Conservation (phyloP, 768 basidiomycete species). For the Boletus tylopilopsis region DNA sequence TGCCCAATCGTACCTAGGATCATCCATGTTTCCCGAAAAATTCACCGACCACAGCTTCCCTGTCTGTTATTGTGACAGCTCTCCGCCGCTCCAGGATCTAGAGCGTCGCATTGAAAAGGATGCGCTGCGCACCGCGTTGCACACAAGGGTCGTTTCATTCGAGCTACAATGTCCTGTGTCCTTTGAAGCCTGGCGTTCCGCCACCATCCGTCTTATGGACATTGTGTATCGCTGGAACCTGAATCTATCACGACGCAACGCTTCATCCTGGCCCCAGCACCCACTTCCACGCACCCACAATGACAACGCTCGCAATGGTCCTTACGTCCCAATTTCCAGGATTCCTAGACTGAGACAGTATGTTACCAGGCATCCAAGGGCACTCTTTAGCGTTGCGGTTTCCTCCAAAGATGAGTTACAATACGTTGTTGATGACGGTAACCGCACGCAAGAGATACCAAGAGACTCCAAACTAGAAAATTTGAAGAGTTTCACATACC, state of each 20-base stretch:
- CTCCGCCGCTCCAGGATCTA: not conserved
- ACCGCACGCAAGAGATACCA: not conserved
- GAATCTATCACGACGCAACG: no score
- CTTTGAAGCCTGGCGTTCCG: not conserved
- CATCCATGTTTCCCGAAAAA: not conserved
- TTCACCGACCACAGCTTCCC: not conserved
- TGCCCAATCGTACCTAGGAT: not conserved
- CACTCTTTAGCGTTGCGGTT: not conserved
- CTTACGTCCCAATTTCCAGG: not conserved
- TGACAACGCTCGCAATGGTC: no score
- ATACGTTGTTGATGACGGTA: not conserved
- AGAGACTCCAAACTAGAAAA: not conserved
- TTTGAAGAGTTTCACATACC: not conserved
- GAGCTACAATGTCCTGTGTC: not conserved
- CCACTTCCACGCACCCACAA: no score
- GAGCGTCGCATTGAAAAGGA: not conserved
- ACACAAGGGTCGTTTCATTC: not conserved
- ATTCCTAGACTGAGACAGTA: not conserved
- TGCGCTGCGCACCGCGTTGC: not conserved
- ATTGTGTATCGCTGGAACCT: not conserved
- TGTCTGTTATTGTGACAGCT: not conserved
- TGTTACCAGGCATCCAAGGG: not conserved
- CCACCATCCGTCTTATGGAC: not conserved
- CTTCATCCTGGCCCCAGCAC: no score
- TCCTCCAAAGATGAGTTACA: not conserved